These are phyloP conservation scores for Debaryomyces psychrophilus DNA, from an alignment of 1,139 yeast genomes.

Conservation along the genomic window DNA sequence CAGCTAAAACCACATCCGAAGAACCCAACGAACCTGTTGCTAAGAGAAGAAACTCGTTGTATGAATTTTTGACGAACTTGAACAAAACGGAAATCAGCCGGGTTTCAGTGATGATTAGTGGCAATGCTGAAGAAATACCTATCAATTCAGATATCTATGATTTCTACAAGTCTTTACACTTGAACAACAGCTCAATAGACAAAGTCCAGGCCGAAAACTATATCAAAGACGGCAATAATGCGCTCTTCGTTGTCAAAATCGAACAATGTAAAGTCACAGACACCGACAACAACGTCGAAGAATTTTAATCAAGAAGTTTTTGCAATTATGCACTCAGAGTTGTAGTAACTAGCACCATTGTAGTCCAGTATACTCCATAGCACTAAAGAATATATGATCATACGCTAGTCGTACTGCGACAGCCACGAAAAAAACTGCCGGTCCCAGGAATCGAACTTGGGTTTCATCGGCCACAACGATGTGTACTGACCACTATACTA, in stretches of 20 bases:
- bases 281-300: conserved; percentile 64
- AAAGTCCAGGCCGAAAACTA: conserved; percentile 59
- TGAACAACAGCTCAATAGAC: conserved; percentile 69
- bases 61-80: conserved; percentile 67
- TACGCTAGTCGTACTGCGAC: not conserved
- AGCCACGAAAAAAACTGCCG: conserved; percentile 38
- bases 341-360: no score
- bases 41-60: conserved; percentile 47
- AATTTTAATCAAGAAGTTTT: conserved; percentile 28
- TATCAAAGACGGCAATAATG: conserved; percentile 58
- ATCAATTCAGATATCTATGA: conserved; percentile 48
- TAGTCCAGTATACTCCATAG: not conserved
- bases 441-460: conserved; percentile 63
- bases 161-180: conserved; percentile 60
- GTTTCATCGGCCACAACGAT: conserved; percentile 60
- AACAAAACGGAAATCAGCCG: conserved; percentile 78
- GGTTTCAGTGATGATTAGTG: conserved; percentile 77
- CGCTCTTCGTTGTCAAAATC: conserved; percentile 66
- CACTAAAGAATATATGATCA: not conserved
- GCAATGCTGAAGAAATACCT: conserved; percentile 54
- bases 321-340: no score
- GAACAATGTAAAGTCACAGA: conserved; percentile 81
- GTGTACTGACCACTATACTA: conserved; percentile 59
- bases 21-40: conserved; percentile 22
- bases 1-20: conserved; percentile 42